These are phyloP conservation scores for Pleurozium schreberi DNA, from an alignment of 225 moss, liverwort and hornwort species.

Conservation along the genomic window DNA sequence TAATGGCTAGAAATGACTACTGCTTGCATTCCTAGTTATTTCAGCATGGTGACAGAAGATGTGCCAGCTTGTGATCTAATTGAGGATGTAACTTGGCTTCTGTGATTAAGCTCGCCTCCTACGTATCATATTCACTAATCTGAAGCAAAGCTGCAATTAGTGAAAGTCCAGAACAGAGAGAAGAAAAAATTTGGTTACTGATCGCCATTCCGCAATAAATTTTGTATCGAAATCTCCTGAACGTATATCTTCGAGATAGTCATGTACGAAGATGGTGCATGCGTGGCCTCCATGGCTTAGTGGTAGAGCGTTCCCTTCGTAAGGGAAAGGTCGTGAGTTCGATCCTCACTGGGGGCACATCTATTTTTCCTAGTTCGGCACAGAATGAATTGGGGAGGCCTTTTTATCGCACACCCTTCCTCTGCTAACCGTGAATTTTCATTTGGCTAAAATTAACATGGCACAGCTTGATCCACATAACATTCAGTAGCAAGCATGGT, in stretches of 20 bases:
- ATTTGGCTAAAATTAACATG: background rate
- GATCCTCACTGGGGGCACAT: slow-evolving; percentile 52
- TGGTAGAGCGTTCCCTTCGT: slow-evolving; percentile 40
- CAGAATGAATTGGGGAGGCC: too few species aligned
- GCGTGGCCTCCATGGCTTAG: slow-evolving; percentile 36
- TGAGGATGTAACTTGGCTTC: background rate
- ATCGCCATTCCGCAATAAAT: rapidly evolving
- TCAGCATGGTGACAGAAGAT: background rate
- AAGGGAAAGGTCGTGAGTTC: slow-evolving; percentile 34
- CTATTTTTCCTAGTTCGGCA: rapidly evolving
- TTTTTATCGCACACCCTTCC: too few species aligned
- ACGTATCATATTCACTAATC: too few species aligned
- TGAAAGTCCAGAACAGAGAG: too few species aligned
- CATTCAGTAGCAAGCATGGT: too few species aligned
- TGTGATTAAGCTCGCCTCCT: too few species aligned
- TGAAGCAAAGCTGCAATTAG: too few species aligned
- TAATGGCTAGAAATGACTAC: background rate
- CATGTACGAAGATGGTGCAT: rapidly evolving
- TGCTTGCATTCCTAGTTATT: background rate
- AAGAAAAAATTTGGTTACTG: too few species aligned
- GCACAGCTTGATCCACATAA: background rate
- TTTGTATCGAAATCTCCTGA: rapidly evolving
- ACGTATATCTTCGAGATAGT: rapidly evolving
- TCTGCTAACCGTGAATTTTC: background rate
- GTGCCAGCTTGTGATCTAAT: background rate